Percentiles rank a stretch among this genome's conserved stretches.
Conservation (phyloP, 257 asterid genomes). For the Solanum corneliomulleri region DNA sequence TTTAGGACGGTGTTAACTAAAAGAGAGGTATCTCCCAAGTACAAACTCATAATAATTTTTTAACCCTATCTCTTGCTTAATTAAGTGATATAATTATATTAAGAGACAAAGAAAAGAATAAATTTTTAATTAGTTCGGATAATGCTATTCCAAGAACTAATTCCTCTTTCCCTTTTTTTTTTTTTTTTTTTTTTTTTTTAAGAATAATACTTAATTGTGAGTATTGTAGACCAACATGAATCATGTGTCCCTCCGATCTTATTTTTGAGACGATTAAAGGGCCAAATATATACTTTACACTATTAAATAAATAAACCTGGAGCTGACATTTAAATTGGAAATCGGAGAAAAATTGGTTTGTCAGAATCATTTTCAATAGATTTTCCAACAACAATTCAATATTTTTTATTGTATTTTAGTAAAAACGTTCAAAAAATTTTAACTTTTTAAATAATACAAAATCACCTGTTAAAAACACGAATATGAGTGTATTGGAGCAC, state of each 20-base stretch:
- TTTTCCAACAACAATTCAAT: no score
- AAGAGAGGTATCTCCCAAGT: background rate
- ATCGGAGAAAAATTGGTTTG: background rate
- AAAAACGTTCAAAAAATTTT: no score
- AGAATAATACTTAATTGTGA: background rate
- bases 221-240: background rate
- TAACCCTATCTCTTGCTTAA: background rate
- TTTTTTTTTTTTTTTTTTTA: no score
- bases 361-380: no score
- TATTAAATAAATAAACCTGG: background rate
- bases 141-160: background rate
- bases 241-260: background rate
- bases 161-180: background rate
- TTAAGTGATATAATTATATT: background rate
- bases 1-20: background rate
- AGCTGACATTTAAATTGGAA: no score
- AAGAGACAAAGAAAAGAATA: background rate
- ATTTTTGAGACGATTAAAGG: background rate
- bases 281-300: background rate
- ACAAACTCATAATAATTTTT: background rate
- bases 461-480: background rate
- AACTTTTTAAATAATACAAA: no score
- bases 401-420: background rate
- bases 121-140: background rate
- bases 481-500: background rate